Conservation (phyloP, 2,329 filamentous ascomycete species). For the Torrubiella hemipterigena region DNA sequence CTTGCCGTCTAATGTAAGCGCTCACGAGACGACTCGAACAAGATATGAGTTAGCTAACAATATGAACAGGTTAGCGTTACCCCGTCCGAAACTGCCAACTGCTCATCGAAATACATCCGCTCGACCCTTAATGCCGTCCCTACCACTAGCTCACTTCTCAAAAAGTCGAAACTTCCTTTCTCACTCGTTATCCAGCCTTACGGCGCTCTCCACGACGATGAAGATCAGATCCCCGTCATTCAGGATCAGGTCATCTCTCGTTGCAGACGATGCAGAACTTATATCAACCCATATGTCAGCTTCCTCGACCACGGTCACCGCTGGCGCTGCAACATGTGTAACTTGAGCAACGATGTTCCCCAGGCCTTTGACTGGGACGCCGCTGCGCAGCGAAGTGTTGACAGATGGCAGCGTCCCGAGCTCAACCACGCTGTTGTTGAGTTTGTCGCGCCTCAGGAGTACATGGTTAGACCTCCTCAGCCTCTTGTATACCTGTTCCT, state of each 20-base stretch:
- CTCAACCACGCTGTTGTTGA: constrained; percentile 95
- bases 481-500: constrained; percentile 92
- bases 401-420: constrained; percentile 84
- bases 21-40: too few relatives aligned
- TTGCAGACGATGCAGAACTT: constrained; percentile 88
- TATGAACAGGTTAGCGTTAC: constrained; percentile 82
- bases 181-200: constrained; percentile 95
- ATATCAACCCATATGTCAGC: constrained; percentile 94
- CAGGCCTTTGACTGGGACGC: constrained; percentile 99
- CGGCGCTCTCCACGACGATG: constrained; percentile 79
- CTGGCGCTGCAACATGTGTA: constrained; percentile 99
- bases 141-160: constrained; percentile 81
- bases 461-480: constrained; percentile 96
- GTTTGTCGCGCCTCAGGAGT: constrained; percentile 95
- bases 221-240: constrained; percentile 82
- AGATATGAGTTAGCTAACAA: too few relatives aligned
- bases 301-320: constrained; percentile 95
- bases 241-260: constrained; percentile 96
- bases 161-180: constrained; percentile 93
- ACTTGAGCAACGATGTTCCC: constrained; percentile 96
- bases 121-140: constrained; percentile 92
- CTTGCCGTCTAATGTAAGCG: constrained; percentile 78
- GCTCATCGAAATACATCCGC: constrained; percentile 83
- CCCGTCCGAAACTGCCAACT: constrained; percentile 82
- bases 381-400: constrained; percentile 77